Base-by-base conservation (phyloP, 2,329 filamentous ascomycete species). In the Talaromyces atroroseus region DNA sequence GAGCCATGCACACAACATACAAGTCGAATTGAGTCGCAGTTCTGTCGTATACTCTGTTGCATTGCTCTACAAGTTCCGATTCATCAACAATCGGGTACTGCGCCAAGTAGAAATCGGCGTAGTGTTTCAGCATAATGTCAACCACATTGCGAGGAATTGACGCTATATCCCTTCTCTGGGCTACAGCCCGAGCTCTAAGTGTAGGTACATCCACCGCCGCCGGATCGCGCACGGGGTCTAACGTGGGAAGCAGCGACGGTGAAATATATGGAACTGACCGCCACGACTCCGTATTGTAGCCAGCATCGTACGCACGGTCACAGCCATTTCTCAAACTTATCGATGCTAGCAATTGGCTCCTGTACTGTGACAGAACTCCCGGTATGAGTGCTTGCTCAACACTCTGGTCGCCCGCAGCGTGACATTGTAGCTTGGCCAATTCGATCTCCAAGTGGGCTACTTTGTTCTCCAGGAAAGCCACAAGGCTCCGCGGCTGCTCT, bases 81-180 rank as follows among this genome's bases (percentile, higher is more conserved):
- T 46, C 44, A 14, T 46, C 44, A 2, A 46, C 14, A 12, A n/a
- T n/a, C 44, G 44, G 44, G 16, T 46, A 46, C 44, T 46, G 44
- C 10, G 44, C 10, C 10, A 21, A 18, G 32, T 51, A 51, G 14
- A 44, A 26, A 4, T 51, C 49, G 5, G 14, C 21, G 26, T 51
- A 51, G 12, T 51, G 49, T 16, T n/a, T 20, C 14, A 51, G 36
- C 34, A 51, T 42, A 4, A 32, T 32, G 11, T 51, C 49, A 4
- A 51, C 49, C 10, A 51, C 36, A 51, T 51, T 40, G 16, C 49
- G 34, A 10, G 49, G 49, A 21, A 51, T 29, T 24, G 49, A 51
- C n/a, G 49, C 34, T 42, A 32, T 44, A 18, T 51, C 38, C 18
- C 20, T 42, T n/a, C n/a, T 26, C 18, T 50, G 48, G 34, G 48